Evolutionary conservation across 345 rosid genomes (phyloP).

Genomic region (Camelina hispida): DNA sequence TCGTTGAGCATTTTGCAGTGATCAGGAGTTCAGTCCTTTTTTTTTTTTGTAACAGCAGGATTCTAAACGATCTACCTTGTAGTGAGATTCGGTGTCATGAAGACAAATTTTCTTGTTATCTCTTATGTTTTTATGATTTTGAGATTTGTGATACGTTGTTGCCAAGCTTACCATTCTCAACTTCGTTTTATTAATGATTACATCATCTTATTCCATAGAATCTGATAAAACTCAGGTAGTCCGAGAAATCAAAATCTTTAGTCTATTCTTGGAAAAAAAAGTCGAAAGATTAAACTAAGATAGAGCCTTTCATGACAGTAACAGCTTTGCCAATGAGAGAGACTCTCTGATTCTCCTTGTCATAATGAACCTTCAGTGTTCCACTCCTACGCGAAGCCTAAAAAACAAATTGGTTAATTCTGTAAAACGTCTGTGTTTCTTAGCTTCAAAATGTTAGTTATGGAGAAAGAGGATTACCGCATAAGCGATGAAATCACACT

Average conservation of each 20-base stretch:
- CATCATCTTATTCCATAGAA: background rate
- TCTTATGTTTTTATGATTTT: slow-evolving; percentile 15
- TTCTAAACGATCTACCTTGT: slow-evolving; percentile 39
- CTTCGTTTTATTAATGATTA: background rate
- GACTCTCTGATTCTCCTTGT: slow-evolving; percentile 56
- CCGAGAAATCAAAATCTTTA: slow-evolving; percentile 1
- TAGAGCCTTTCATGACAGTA: slow-evolving; percentile 59
- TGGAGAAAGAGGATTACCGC: slow-evolving; percentile 41
- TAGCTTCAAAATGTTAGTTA: background rate
- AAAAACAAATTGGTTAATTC: background rate
- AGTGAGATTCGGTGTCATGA: slow-evolving; percentile 29
- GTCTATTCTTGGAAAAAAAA: too few relatives aligned
- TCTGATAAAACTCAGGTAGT: background rate
- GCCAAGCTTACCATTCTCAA: slow-evolving; percentile 3
- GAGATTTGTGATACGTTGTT: slow-evolving; percentile 24
- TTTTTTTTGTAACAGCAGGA: slow-evolving; percentile 28
- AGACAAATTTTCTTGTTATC: slow-evolving; percentile 26
- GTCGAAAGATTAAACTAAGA: slow-evolving; percentile 50
- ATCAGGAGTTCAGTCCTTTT: slow-evolving; percentile 7
- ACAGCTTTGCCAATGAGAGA: slow-evolving; percentile 63
- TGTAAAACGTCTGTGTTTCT: background rate
- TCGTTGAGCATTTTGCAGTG: slow-evolving; percentile 50
- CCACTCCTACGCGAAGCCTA: slow-evolving; percentile 73
- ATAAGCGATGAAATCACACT: slow-evolving; percentile 60
- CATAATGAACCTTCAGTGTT: slow-evolving; percentile 50